Base-by-base conservation (phyloP, 192 early-diverging fungal genomes). In the Thoreauomyces humboldtii region DNA sequence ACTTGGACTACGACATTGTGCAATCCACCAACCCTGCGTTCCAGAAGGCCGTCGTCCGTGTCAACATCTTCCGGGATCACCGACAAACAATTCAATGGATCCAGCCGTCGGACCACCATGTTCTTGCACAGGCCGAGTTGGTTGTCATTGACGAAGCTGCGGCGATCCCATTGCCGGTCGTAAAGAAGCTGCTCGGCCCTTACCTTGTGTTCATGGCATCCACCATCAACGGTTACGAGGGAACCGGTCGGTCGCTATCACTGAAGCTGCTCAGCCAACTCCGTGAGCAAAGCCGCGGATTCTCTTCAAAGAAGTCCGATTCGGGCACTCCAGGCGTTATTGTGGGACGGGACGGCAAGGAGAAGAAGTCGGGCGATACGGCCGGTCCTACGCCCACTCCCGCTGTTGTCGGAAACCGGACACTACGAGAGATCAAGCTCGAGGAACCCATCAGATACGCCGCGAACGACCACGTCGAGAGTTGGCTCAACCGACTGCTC, bases 211-310 rank as follows among this genome's bases (percentile, higher is more conserved):
- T 97, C 63, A 95, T 99, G 94, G 93, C 96, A 4, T 95, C 92
- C 22, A 99, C 96, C 21, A 96, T 99, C 67, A 97, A 99, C 75
- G 96, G 96, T 25, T 99, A 99, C 77, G 96, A 99, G 80, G 96
- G 96, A 60, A 99, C 96, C 3, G 96, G 96, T 34, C 88, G 96
- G 45, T 95, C 93, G 25, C 79, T 99, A 35, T 96, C 94, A 37
- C 81, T 99, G 27, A 99, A 98, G 73, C 85, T 99, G 46, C 87
- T 97, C 57, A 83, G 96, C 72, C 91, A 96, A 74, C 82, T 99
- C 21, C 88, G 96, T 58, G 94, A 98, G 75, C 93, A 96, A 74
- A 87, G 89, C 25, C 84, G 85, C 33, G 88, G 92, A 4, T 86
- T 89, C 45, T 69, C 74, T 21, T 71, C 68, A 53, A 65, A 45